These are phyloP conservation scores for Pichia kudriavzevii DNA, from an alignment of 1,139 yeast genomes.

Conservation along the genomic window DNA sequence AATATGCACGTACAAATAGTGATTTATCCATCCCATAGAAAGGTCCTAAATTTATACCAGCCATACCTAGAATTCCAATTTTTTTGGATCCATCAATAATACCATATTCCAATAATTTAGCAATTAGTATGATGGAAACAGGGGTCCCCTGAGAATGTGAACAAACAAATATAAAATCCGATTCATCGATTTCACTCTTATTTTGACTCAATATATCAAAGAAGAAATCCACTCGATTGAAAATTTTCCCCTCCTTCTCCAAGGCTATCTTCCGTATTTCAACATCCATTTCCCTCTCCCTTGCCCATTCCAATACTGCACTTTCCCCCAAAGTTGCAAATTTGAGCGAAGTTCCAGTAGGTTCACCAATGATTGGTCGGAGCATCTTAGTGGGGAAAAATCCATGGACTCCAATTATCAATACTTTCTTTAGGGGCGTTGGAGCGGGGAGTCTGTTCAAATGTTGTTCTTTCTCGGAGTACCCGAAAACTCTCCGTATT, in stretches of 20 bases:
- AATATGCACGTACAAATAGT: conserved; percentile 76
- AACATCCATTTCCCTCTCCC: conserved; percentile 44
- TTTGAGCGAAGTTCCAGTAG: conserved; percentile 84
- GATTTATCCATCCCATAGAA: conserved; percentile 83
- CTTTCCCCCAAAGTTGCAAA: conserved; percentile 83
- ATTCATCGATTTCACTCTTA: conserved; percentile 58
- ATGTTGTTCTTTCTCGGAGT: no score
- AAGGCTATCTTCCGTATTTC: conserved; percentile 84
- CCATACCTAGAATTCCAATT: conserved; percentile 83
- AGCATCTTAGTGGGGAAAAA: conserved; percentile 85
- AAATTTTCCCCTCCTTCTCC: conserved; percentile 86
- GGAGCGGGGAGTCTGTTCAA: conserved; percentile 26
- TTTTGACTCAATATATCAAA: conserved; percentile 61
- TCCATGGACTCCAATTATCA: conserved; percentile 92
- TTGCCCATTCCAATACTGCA: conserved; percentile 67
- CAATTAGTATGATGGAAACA: conserved; percentile 71
- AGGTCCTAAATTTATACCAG: conserved; percentile 92
- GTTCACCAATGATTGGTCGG: conserved; percentile 82
- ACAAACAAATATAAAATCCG: conserved; percentile 83
- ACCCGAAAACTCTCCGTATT: no score
- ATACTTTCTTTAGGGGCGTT: conserved; percentile 37
- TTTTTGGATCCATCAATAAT: conserved; percentile 46
- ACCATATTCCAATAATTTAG: conserved; percentile 64
- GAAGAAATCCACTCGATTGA: conserved; percentile 77
- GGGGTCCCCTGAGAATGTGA: conserved; percentile 97